Base-by-base conservation (phyloP, 139 green algal genomes). In the Coelastrella sp. region DNA sequence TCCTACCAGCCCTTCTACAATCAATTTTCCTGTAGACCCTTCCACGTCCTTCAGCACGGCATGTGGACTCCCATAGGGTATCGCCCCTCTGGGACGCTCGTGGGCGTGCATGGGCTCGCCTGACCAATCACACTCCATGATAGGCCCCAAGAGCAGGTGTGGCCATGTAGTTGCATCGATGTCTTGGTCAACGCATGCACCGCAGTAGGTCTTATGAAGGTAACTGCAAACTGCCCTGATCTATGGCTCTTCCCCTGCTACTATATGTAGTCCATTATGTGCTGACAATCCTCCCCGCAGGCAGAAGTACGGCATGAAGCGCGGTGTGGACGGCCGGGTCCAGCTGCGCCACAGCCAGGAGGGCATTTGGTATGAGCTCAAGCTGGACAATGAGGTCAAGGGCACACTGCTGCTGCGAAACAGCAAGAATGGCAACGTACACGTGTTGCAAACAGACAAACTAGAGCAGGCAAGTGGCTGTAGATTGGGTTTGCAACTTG, bases 381-480 rank as follows among this genome's bases (percentile, higher is more conserved):
- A 91, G 20, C 89, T 94, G 73, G 93, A 95, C 84, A 94, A 94
- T 89, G 93, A 95, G 90, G 90, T 93, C n/a, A 83, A 92, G 3
- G 93, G 93, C 4, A 80, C 88, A 13, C 84, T 95, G 91, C 90
- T 95, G 79, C 87, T 95, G 47, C 79, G 93, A 3, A 88, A 94
- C 83, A 16, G 61, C 10, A 84, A 11, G 5, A 73, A 88, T 10
- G 91, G 89, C 68, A 78, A 91, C 20, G 71, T 95, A 14, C 92
- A 92, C 73, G 93, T 89, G 57, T 79, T 95, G 23, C 87, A 94
- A 80, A 95, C 93, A 32, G 87, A 94, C 4, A 54, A 64, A 5
- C 75, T 95, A 54, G 84, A 92, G 73, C 93, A 95, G 93, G 91
- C 93, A 79, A 2, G 92, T 7, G 11, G 73, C 73, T 78, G 73